A percentile compares a stretch with the other conserved stretches of the same genome.
These are phyloP conservation scores for Avena atlantica DNA, from an alignment of 176 grass and related monocot species.

Conservation along the genomic window DNA sequence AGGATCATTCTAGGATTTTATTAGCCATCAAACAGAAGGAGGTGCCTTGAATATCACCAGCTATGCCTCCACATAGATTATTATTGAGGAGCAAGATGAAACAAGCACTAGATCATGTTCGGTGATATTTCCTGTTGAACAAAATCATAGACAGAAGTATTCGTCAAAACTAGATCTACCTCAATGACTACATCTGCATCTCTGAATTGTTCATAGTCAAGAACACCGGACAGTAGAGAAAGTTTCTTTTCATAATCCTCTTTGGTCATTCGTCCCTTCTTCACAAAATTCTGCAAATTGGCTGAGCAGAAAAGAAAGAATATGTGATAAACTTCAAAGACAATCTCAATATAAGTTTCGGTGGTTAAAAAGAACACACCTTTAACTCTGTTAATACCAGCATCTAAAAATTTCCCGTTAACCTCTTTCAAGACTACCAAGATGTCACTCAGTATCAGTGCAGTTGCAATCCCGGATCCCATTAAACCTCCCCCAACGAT, in stretches of 20 bases:
- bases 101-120: neutral
- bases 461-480: conserved; percentile 92
- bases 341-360: conserved; percentile 7
- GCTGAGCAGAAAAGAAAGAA: conserved; percentile 50
- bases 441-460: conserved; percentile 65
- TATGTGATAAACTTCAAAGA: conserved; percentile 31
- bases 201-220: conserved; percentile 85
- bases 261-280: conserved; percentile 65
- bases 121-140: neutral
- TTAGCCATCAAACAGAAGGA: neutral
- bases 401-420: conserved; percentile 64
- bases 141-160: conserved; percentile 1
- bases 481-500: conserved; percentile 80
- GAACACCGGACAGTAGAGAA: conserved; percentile 73
- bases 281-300: conserved; percentile 75
- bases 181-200: conserved; percentile 83
- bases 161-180: conserved; percentile 47
- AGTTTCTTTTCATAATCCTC: conserved; percentile 64
- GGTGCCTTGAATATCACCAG: neutral
- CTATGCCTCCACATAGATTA: neutral
- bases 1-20: neutral
- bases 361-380: conserved; percentile 48
- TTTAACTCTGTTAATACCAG: conserved; percentile 76
- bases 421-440: conserved; percentile 83
- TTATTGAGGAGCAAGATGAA: conserved; percentile 31